Base-by-base conservation (phyloP, 2,329 filamentous ascomycete species). In the Hawksworthiomyces lignivorus region DNA sequence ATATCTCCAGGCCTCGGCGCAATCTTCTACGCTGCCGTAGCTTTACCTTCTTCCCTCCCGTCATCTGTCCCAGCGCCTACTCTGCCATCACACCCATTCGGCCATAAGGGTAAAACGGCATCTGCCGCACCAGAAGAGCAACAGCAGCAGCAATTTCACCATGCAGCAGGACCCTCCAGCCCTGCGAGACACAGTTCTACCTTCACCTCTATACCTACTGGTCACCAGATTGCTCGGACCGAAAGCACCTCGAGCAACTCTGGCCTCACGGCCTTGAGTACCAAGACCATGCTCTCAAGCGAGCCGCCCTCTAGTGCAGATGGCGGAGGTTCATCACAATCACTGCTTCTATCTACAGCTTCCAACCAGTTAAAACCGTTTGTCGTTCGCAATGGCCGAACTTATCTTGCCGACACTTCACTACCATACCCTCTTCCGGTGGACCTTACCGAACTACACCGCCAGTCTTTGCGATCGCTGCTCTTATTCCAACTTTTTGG, bases 391-490 rank as follows among this genome's bases (percentile, higher is more conserved):
- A 82, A 92, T 65, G 87, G 87, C 39, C 83, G 88, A 44, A 83
- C 83, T 35, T 96, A 90, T 62, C 75, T 94, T 49, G 79, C 84
- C 56, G 86, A 94, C 55, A 68, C 73, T 8, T 70, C 75, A 3
- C 65, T 85, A 22, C 66, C 77, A 7, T 96, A 97, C 54, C 87
- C 87, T n/a, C 70, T 96, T 3, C 90, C 90, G 29, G 83, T 84
- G 64, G 90, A 96, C 63, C 74, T 95, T 30, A 70, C 82, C 30
- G 50, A 96, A 63, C 75, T 94, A 36, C 87, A 95, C 62, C 78
- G 89, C 44, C 89, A 96, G 62, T 88, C 81, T 36, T 69, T 96
- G 43, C 80, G 87, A 46, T 94, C 89, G 0, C 72, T 94, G 51
- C 73, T 95, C 48, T 71, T 88, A 39, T 82, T 87, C 51, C 80